Evolutionary conservation across 441 rosid genomes (phyloP).

Genomic region (Populus trichocarpa): DNA sequence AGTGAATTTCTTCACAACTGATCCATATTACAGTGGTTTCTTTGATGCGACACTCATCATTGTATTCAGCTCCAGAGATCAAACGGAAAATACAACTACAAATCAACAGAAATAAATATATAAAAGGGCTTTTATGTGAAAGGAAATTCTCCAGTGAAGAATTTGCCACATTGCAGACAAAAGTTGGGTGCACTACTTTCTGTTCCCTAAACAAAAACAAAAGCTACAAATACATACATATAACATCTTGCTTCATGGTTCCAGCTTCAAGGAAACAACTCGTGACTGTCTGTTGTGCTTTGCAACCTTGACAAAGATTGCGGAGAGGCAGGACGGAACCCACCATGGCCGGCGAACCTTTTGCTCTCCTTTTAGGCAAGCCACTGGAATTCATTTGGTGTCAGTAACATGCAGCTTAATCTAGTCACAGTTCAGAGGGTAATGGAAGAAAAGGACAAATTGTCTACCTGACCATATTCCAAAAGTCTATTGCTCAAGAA

Average conservation of each 20-base stretch:
- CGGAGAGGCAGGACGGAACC: constrained; percentile 91
- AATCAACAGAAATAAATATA: constrained; percentile 27
- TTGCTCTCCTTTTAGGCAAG: constrained; percentile 98
- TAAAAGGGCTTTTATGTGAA: constrained; percentile 19
- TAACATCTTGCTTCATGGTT: constrained; percentile 58
- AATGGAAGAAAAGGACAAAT: neutral
- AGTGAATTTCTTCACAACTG: constrained; percentile 16
- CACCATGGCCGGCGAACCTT: constrained; percentile 97
- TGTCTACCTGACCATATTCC: neutral
- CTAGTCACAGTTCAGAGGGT: neutral
- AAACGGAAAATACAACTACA: constrained; percentile 21
- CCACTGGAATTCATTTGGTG: constrained; percentile 47
- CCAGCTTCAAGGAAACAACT: constrained; percentile 95
- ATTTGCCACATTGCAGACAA: constrained; percentile 32
- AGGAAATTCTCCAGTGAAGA: constrained; percentile 40
- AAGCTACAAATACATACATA: constrained; percentile 55
- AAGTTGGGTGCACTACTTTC: constrained; percentile 24
- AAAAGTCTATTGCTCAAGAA: neutral
- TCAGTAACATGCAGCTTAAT: constrained; percentile 11
- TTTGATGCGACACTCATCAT: constrained; percentile 21
- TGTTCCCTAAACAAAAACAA: constrained; percentile 34
- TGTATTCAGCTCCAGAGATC: constrained; percentile 19
- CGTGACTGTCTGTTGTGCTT: constrained; percentile 93
- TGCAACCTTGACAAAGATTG: constrained; percentile 75
- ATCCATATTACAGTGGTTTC: constrained; percentile 26